A percentile compares a stretch with the other conserved stretches of the same genome.
These are phyloP conservation scores for Mycogone perniciosa DNA, from an alignment of 2,329 filamentous ascomycete species.

Conservation along the genomic window DNA sequence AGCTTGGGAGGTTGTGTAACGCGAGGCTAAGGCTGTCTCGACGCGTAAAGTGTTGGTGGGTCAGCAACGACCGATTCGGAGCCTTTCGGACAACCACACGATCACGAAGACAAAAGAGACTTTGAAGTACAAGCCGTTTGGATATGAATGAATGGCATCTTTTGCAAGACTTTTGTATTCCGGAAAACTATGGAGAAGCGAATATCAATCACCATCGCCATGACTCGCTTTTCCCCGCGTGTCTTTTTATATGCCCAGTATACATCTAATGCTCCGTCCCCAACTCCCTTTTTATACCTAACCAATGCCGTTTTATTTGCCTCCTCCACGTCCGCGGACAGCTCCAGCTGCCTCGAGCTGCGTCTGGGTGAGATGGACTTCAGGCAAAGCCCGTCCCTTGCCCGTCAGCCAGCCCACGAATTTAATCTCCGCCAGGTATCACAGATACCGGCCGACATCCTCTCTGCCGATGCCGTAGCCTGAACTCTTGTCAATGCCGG, in stretches of 20 bases:
- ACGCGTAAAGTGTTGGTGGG: background rate
- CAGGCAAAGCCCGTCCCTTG: conserved; percentile 20
- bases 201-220: too few relatives aligned
- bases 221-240: too few relatives aligned
- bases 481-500: conserved; percentile 49
- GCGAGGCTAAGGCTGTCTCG: background rate
- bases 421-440: conserved; percentile 23
- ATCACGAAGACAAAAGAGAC: background rate
- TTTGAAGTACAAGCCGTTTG: too few relatives aligned
- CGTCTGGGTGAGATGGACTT: conserved; percentile 14
- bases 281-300: too few relatives aligned
- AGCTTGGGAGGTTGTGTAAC: background rate
- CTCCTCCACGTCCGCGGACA: conserved; percentile 21
- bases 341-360: conserved; percentile 19
- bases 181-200: too few relatives aligned
- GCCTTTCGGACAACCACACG: background rate
- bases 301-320: conserved; percentile 3
- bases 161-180: too few relatives aligned
- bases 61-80: background rate
- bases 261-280: too few relatives aligned
- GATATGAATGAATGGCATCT: too few relatives aligned
- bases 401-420: conserved; percentile 25
- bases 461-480: conserved; percentile 28
- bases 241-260: too few relatives aligned
- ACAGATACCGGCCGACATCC: conserved; percentile 22